Evolutionary conservation across 345 rosid genomes (phyloP), one percentile per base, ranked within the genome.

Genomic region (Linum usitatissimum): DNA sequence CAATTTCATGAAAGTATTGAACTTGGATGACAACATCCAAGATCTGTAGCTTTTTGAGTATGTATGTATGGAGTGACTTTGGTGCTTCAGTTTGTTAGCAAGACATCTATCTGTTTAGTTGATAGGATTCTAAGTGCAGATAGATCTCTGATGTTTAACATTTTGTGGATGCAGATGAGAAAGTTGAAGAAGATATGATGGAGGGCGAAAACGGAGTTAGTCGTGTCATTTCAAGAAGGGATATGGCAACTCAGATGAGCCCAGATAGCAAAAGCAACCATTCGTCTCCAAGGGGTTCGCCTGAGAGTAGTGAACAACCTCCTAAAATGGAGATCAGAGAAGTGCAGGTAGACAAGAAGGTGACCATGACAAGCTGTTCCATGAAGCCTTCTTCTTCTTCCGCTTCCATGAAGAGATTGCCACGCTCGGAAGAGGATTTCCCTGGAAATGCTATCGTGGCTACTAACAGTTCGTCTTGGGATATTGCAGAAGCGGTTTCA

Each of bases 231-330:
- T 84, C 88, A 9, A 68, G 86, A 69, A 82, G 94, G 71, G 99
- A 93, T 71, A 90, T 83, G 84, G 87, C 97, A 8, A 90, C 99
- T 7, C 97, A 93, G 71, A 93, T 90, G 97, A 93, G 97, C 58
- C 82, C 87, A 3, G 83, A 78, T 4, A 76, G 73, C 42, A 74
- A 77, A 60, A 66, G 69, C 71, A 61, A 66, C 64, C 74, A 80
- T 48, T 84, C 84, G 6, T 18, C 48, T 53, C 76, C 83, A 4
- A 69, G 53, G 63, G 66, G 76, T 62, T 69, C 81, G 20, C 75
- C 64, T 19, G 66, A 57, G 34, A 51, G 63, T 45, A 45, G 51
- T 10, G 80, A 73, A 10, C 76, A 62, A 31, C 64, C 73, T 55
- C 73, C 75, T 42, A 80, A 80, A 68, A 6, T 83, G 78, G 86